phyloP scores from a whole-genome alignment of 768 basidiomycete species.

The Pluteus cervinus region DNA sequence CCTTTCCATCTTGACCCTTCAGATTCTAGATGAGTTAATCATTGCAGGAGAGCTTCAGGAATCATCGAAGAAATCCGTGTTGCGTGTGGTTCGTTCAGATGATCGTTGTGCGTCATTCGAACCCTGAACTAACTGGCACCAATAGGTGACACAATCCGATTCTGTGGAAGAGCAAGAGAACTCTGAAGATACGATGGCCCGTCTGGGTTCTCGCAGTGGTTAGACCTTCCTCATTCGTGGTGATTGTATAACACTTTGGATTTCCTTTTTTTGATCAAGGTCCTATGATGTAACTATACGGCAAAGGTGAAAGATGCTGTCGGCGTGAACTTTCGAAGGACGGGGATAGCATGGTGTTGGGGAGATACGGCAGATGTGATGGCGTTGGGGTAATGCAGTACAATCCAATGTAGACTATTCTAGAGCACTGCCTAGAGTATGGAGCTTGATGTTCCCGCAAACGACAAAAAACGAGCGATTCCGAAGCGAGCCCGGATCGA shows the following conservation, averaged over 20 bases:
- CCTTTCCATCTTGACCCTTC: constrained; percentile 4
- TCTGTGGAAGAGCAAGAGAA: constrained; percentile 82
- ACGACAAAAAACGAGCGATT: too few relatives aligned
- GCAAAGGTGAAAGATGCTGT: not conserved
- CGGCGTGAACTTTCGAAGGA: not conserved
- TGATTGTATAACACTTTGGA: constrained; percentile 13
- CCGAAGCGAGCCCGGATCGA: not conserved
- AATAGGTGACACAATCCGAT: constrained; percentile 81
- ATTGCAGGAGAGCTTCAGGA: constrained; percentile 98
- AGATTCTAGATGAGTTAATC: constrained; percentile 94
- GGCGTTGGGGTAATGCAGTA: too few relatives aligned
- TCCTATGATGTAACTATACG: constrained; percentile 34
- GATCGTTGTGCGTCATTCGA: constrained; percentile 1
- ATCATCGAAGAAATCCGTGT: constrained; percentile 88
- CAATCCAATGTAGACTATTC: not conserved
- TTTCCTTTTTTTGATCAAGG: constrained; percentile 27
- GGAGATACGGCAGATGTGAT: not conserved
- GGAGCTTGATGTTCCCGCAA: too few relatives aligned
- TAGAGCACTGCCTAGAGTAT: not conserved
- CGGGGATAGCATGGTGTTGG: not conserved
- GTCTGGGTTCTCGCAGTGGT: constrained; percentile 69
- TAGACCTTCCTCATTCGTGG: constrained; percentile 29
- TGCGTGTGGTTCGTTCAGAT: constrained; percentile 38
- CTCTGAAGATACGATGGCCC: constrained; percentile 73
- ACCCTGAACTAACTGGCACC: constrained; percentile 31